Evolutionary conservation across 2,329 filamentous ascomycete species (phyloP).

Genomic region (Trichoderma gracile): DNA sequence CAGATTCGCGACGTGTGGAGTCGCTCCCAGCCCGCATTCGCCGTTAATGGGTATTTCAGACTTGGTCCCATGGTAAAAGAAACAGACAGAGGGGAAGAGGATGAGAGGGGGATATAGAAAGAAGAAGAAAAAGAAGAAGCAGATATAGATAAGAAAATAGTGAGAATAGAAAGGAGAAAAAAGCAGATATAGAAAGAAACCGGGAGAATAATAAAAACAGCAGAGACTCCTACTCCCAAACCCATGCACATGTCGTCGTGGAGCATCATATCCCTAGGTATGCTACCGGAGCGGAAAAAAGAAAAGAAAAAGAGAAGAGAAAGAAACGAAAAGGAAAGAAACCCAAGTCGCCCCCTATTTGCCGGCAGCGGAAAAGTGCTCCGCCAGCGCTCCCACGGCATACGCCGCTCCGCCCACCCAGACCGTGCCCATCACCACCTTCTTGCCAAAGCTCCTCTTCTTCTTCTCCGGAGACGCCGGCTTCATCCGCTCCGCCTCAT

Average conservation of each 20-base stretch:
- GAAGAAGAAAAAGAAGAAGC: neutral
- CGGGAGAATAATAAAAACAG: too few species aligned
- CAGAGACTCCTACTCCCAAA: constrained; percentile 21
- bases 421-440: constrained; percentile 53
- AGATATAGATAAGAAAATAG: neutral
- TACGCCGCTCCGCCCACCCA: constrained; percentile 60
- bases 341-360: constrained; percentile 35
- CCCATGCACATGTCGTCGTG: constrained; percentile 18
- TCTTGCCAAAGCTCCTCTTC: constrained; percentile 48
- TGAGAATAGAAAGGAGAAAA: neutral
- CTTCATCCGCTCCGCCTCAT: constrained; percentile 52
- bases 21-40: constrained; percentile 23
- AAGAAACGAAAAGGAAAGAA: neutral
- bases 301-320: neutral
- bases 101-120: neutral
- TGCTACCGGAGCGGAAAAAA: neutral
- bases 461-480: constrained; percentile 35
- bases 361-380: constrained; percentile 56
- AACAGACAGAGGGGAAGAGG: neutral
- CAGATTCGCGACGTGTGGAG: constrained; percentile 14
- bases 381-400: constrained; percentile 57
- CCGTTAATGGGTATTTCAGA: constrained; percentile 24
- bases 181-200: too few species aligned
- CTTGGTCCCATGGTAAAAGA: constrained; percentile 13
- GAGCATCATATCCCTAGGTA: constrained; percentile 6